Evolutionary conservation across 139 green algal species (phyloP), one percentile per base, ranked within the genome.

Genomic region (Edaphochlamys debaryana): DNA sequence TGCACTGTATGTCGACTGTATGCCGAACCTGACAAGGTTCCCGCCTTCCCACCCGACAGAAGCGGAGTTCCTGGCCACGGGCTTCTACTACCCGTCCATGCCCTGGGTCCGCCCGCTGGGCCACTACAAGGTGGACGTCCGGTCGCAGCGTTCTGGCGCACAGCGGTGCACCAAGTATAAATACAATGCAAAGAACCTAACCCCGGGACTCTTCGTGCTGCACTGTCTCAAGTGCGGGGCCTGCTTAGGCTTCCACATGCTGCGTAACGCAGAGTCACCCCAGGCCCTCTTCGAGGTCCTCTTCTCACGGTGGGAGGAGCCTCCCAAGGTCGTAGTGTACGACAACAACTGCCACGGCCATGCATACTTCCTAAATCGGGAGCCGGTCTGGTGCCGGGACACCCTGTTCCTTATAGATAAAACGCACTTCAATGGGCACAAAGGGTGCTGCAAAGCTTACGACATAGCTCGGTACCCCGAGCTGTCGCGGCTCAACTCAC

Each of bases 321-420:
- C 42, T 3, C 69, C 69, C 0, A 40, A 40, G 11, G 42, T 76
- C 15, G 42, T 76, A 0, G 69, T 76, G 30, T 76, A 76, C 42
- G 69, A 76, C 30, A 76, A 76, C 69, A 42, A 32, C 42, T 76
- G 69, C 69, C 69, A 76, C 30, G 69, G 8, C 4, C 69, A 76
- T 30, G 30, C 69, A 1, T 76, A 62, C 38, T n/a, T 76, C 29
- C 45, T 76, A 13, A 76, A 76, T 42, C 42, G 69, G 29, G 69
- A 76, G 42, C 69, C 69, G 3, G 20, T 22, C 4, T 76, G 45
- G 30, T 41, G 17, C 8, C 4, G 1, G 8, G 41, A 76, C 30
- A 42, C 42, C 0, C 3, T 54, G 23, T 73, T 73, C 40, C 8
- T 73, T 8, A 73, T 73, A 5, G 67, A 73, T 22, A 73, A 62